Evolutionary conservation across 1,284 basidiomycete genomes (phyloP).

Genomic region (Crucibulum parvulum): DNA sequence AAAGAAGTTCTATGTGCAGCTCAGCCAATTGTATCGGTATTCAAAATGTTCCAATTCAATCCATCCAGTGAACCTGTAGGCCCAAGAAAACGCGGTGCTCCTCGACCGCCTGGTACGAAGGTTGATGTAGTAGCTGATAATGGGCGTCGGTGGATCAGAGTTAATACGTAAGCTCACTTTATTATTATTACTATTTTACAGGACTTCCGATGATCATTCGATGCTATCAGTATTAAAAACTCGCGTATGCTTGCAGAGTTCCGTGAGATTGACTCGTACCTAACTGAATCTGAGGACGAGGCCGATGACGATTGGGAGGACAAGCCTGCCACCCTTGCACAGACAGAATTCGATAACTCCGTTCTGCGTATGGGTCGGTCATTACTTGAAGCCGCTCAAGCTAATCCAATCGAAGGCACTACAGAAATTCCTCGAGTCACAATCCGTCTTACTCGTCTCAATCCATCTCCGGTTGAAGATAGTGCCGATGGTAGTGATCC

Average conservation of each 20-base stretch:
- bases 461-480: constrained; percentile 43
- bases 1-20: constrained; percentile 71
- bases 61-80: constrained; percentile 10
- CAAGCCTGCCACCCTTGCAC: constrained; percentile 44
- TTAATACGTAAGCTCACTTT: constrained; percentile 75
- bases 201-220: not conserved
- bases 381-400: constrained; percentile 65
- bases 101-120: constrained; percentile 59
- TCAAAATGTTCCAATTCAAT: constrained; percentile 52
- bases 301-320: constrained; percentile 55
- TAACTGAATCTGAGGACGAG: constrained; percentile 70
- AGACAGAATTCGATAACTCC: constrained; percentile 74
- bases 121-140: constrained; percentile 82
- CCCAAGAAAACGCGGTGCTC: constrained; percentile 22
- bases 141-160: constrained; percentile 78
- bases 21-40: constrained; percentile 63
- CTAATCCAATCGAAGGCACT: constrained; percentile 51
- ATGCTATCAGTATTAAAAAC: constrained; percentile 67
- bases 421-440: constrained; percentile 50
- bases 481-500: constrained; percentile 49
- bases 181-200: not conserved
- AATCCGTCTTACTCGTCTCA: constrained; percentile 74
- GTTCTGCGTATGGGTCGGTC: constrained; percentile 66
- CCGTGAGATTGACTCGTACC: constrained; percentile 82
- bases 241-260: constrained; percentile 80